phyloP scores from a whole-genome alignment of 768 basidiomycete species.

The Lyophyllum shimeji region DNA sequence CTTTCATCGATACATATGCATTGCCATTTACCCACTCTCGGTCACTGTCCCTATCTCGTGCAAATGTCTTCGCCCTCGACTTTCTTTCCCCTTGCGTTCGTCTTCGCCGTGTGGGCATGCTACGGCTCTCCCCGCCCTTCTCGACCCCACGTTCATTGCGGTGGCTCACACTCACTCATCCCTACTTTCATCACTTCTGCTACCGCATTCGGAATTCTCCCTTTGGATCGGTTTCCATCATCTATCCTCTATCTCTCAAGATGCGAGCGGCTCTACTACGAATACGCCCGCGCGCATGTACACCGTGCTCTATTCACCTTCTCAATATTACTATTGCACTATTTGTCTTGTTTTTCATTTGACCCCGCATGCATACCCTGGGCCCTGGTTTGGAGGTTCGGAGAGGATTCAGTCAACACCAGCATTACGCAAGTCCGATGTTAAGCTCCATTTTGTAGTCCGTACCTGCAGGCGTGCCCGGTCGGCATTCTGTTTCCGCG shows the following conservation, averaged over 20 bases:
- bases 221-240: background rate
- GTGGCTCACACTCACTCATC: constrained; percentile 11
- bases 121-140: background rate
- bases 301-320: constrained; percentile 1
- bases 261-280: background rate
- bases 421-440: too few relatives aligned
- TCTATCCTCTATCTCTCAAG: background rate
- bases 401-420: too few relatives aligned
- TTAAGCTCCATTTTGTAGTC: too few relatives aligned
- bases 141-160: background rate
- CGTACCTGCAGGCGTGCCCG: too few relatives aligned
- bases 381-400: too few relatives aligned
- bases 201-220: constrained; percentile 2
- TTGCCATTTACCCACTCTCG: background rate
- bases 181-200: background rate
- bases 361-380: too few relatives aligned
- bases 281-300: constrained; percentile 2
- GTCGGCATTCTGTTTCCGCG: too few relatives aligned
- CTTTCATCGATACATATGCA: background rate
- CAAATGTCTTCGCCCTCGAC: background rate
- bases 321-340: constrained; percentile 11
- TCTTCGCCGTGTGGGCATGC: background rate
- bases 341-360: background rate
- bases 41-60: background rate
- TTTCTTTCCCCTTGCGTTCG: background rate